These are phyloP conservation scores for Beauveria scarabaeidicola DNA, from an alignment of 2,329 filamentous ascomycete genomes.

Conservation along the genomic window DNA sequence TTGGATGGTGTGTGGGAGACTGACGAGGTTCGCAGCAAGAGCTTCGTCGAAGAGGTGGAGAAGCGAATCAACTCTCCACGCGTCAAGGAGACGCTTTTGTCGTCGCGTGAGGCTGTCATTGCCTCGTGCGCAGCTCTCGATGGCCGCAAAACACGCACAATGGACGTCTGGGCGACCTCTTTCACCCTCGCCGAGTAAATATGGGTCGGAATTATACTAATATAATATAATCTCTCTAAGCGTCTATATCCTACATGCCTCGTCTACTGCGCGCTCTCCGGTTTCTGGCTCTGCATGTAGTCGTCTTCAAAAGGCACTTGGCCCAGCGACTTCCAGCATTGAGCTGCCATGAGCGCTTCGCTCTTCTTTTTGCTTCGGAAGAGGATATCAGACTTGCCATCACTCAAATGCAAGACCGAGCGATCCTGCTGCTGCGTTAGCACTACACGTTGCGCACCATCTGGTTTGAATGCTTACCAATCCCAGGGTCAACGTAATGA, in stretches of 20 bases:
- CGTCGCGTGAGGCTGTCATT: conserved; percentile 25
- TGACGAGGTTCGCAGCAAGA: conserved; percentile 20
- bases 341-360: conserved; percentile 33
- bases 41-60: conserved; percentile 26
- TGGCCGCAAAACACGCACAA: conserved; percentile 26
- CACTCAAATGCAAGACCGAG: conserved; percentile 34
- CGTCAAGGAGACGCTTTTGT: conserved; percentile 20
- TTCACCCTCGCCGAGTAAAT: neutral
- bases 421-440: conserved; percentile 28
- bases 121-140: conserved; percentile 21
- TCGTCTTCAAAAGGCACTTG: conserved; percentile 36
- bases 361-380: conserved; percentile 33
- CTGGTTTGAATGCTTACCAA: conserved; percentile 29
- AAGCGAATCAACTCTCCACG: conserved; percentile 19
- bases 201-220: neutral
- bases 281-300: neutral
- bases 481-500: conserved; percentile 47
- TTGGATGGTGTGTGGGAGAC: conserved; percentile 41
- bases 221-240: neutral
- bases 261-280: neutral
- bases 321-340: conserved; percentile 35
- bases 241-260: neutral
- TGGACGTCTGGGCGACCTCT: conserved; percentile 33
- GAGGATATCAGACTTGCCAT: conserved; percentile 36
- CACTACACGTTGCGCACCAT: neutral